Percentiles rank a stretch among this genome's conserved stretches.
These are phyloP conservation scores for Voacanga thouarsii DNA, from an alignment of 257 asterid genomes.

Conservation along the genomic window DNA sequence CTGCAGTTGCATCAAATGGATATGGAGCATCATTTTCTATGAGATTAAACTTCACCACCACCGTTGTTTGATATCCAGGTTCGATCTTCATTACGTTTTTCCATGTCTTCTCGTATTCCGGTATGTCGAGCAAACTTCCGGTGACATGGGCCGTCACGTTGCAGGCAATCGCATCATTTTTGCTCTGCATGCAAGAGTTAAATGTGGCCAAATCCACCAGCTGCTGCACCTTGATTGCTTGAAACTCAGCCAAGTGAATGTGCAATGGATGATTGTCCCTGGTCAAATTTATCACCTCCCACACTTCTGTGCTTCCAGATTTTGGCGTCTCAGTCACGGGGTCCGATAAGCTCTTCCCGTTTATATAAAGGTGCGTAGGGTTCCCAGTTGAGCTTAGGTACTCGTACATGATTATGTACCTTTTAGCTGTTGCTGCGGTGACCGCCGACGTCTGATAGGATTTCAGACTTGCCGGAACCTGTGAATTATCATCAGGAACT, in stretches of 20 bases:
- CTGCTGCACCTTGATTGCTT: conserved; percentile 11
- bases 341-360: conserved; percentile 2
- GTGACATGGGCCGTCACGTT: conserved; percentile 11
- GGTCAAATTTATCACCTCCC: conserved; percentile 21
- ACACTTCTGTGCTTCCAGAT: conserved; percentile 13
- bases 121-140: not conserved
- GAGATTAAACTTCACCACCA: conserved; percentile 18
- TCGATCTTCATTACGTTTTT: conserved; percentile 13
- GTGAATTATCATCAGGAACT: not conserved
- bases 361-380: conserved; percentile 14
- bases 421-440: not conserved
- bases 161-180: conserved; percentile 16
- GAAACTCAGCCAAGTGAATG: conserved; percentile 18
- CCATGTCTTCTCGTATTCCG: conserved; percentile 18
- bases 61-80: conserved; percentile 9
- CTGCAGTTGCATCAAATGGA: conserved; percentile 17
- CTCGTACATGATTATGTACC: conserved; percentile 13
- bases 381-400: conserved; percentile 2
- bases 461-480: not conserved
- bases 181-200: conserved; percentile 8
- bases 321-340: conserved; percentile 12
- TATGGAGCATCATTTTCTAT: conserved; percentile 10
- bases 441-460: not conserved
- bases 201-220: conserved; percentile 7
- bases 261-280: conserved; percentile 17